These are phyloP conservation scores for Actinomucor elegans DNA, from an alignment of 371 early-diverging fungal genomes.

Conservation along the genomic window DNA sequence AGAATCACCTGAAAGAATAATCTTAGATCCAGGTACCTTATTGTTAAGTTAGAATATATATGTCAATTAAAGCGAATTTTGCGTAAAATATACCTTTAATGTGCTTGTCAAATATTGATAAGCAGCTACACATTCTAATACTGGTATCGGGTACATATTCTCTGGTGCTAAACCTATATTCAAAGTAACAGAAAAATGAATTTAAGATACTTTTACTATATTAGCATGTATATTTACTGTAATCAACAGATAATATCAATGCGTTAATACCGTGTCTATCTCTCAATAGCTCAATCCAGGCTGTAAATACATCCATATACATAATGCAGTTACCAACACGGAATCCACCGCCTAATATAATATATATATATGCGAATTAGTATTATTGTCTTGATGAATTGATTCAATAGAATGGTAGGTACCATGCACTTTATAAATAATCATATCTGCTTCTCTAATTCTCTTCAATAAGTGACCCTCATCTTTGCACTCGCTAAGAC, in stretches of 20 bases:
- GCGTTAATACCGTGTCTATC: slow-evolving; percentile 33
- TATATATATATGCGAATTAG: background rate
- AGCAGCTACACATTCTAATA: slow-evolving; percentile 41
- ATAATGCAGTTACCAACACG: slow-evolving; percentile 33
- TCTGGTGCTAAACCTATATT: slow-evolving; percentile 37
- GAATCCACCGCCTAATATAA: slow-evolving; percentile 36
- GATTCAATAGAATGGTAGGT: slow-evolving; percentile 19
- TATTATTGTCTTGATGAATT: background rate
- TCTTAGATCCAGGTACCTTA: slow-evolving; percentile 23
- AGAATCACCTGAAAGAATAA: slow-evolving; percentile 39
- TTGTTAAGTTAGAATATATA: background rate
- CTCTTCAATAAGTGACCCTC: slow-evolving; percentile 18
- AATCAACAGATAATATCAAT: slow-evolving; percentile 44
- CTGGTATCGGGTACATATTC: slow-evolving; percentile 39
- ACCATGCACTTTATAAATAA: slow-evolving; percentile 47
- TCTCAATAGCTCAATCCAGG: slow-evolving; percentile 37
- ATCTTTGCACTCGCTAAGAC: slow-evolving; percentile 11
- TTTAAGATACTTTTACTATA: no score
- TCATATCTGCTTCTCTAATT: slow-evolving; percentile 31
- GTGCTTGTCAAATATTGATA: slow-evolving; percentile 35
- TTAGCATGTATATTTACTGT: slow-evolving; percentile 12
- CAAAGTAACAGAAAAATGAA: no score
- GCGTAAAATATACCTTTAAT: slow-evolving; percentile 25
- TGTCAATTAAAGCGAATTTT: no score
- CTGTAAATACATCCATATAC: slow-evolving; percentile 44